A percentile compares a stretch with the other conserved stretches of the same genome.
phyloP scores from a whole-genome alignment of 768 basidiomycete genomes.

The Coprinopsis cinerea region DNA sequence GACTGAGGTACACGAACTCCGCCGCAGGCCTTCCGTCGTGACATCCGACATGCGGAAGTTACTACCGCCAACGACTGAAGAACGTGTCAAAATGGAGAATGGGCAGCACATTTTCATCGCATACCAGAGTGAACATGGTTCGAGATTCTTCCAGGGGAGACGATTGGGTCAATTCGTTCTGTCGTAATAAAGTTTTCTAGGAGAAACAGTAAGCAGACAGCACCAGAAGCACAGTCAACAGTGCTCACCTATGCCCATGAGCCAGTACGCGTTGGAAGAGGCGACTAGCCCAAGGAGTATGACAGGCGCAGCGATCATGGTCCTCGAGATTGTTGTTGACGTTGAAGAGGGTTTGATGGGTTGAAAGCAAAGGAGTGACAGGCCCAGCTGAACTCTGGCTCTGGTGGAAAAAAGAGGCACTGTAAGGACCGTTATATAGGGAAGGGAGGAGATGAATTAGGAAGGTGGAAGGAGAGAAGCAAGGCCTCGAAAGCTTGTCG shows the following conservation, averaged over 20 bases:
- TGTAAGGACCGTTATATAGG: background rate
- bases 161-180: constrained; percentile 39
- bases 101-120: background rate
- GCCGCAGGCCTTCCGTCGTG: constrained; percentile 27
- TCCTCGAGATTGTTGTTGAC: constrained; percentile 13
- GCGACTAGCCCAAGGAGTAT: constrained; percentile 24
- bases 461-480: constrained; percentile 2
- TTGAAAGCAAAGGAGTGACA: constrained; percentile 25
- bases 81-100: constrained; percentile 8
- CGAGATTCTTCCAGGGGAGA: constrained; percentile 34
- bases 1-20: constrained; percentile 36
- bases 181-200: constrained; percentile 32
- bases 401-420: background rate
- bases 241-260: constrained; percentile 39
- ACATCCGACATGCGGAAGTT: constrained; percentile 34
- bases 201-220: background rate
- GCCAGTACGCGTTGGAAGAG: constrained; percentile 38
- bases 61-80: constrained; percentile 31
- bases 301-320: constrained; percentile 26
- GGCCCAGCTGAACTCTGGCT: constrained; percentile 14
- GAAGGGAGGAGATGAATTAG: background rate
- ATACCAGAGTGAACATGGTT: constrained; percentile 24
- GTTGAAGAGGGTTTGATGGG: too few species aligned
- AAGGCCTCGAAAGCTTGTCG: background rate
- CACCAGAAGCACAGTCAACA: background rate